Conservation (phyloP, 1,284 basidiomycete species). For the Moesziomyces antarcticus region DNA sequence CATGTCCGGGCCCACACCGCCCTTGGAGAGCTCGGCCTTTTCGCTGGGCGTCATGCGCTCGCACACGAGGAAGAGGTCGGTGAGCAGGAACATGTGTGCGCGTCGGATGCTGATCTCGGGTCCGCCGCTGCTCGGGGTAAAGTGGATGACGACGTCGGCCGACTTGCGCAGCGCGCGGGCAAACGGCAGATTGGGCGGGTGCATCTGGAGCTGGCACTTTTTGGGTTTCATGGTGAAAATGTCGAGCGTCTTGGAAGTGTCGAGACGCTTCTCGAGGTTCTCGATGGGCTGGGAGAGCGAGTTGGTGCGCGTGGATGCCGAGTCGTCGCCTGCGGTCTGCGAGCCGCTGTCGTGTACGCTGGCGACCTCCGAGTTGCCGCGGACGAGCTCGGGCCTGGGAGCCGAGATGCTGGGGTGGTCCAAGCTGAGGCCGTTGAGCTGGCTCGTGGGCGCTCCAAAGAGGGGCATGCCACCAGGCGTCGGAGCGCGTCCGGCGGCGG, state of each 20-base stretch:
- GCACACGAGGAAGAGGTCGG: conserved; percentile 87
- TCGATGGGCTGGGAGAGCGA: conserved; percentile 49
- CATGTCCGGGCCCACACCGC: conserved; percentile 75
- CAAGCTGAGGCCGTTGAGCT: conserved; percentile 29
- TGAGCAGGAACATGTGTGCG: conserved; percentile 89
- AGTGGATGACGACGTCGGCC: conserved; percentile 79
- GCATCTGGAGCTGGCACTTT: conserved; percentile 88
- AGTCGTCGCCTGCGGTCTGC: conserved; percentile 16
- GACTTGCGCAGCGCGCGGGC: conserved; percentile 82
- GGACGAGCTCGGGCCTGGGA: conserved; percentile 28
- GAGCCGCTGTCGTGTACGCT: conserved; percentile 33
- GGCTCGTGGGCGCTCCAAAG: conserved; percentile 19
- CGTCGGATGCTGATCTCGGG: conserved; percentile 75
- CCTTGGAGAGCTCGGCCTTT: conserved; percentile 32
- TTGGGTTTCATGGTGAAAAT: conserved; percentile 96
- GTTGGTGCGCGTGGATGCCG: conserved; percentile 23
- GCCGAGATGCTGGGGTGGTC: conserved; percentile 16
- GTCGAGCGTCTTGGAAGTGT: conserved; percentile 84
- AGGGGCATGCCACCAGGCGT: conserved; percentile 28
- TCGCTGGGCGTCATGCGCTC: conserved; percentile 61
- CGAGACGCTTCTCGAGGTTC: conserved; percentile 84
- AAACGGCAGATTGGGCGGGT: conserved; percentile 82
- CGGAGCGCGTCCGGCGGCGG: conserved; percentile 17
- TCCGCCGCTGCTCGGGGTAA: conserved; percentile 76
- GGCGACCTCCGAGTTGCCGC: conserved; percentile 35